Conservation (phyloP, 2,329 filamentous ascomycete genomes). For the Phoma sp. region DNA sequence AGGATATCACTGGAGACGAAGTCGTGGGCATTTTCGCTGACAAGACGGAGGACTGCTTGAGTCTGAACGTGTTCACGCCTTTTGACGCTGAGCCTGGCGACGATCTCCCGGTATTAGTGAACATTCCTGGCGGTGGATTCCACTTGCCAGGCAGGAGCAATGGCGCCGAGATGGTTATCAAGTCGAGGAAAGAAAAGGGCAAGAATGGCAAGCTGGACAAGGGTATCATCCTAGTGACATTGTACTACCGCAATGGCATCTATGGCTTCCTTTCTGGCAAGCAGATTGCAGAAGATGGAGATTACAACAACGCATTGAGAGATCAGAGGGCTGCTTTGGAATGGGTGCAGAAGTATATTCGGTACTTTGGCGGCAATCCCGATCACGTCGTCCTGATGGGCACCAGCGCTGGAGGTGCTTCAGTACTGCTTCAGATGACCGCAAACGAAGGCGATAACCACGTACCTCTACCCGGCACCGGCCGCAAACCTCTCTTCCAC, state of each 20-base stretch:
- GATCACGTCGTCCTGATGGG: constrained; percentile 56
- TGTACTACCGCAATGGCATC: constrained; percentile 48
- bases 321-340: constrained; percentile 50
- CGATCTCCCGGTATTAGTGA: constrained; percentile 49
- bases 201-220: constrained; percentile 37
- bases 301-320: constrained; percentile 45
- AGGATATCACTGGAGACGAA: constrained; percentile 35
- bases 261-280: constrained; percentile 54
- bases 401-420: constrained; percentile 41
- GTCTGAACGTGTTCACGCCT: constrained; percentile 46
- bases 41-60: constrained; percentile 51
- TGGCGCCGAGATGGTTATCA: constrained; percentile 40
- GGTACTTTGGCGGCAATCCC: constrained; percentile 54
- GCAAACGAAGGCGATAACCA: constrained; percentile 40
- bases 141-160: constrained; percentile 44
- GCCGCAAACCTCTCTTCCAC: constrained; percentile 39
- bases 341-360: constrained; percentile 51
- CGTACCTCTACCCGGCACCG: constrained; percentile 33
- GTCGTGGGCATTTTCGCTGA: constrained; percentile 35
- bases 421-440: constrained; percentile 38
- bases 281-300: constrained; percentile 45
- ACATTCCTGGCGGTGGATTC: constrained; percentile 55
- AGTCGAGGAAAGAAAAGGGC: constrained; percentile 35
- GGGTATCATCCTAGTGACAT: constrained; percentile 40
- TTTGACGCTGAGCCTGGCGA: constrained; percentile 41